Conservation (phyloP, 805 yeast species). For the Trichomonascus vanleenenianus region DNA sequence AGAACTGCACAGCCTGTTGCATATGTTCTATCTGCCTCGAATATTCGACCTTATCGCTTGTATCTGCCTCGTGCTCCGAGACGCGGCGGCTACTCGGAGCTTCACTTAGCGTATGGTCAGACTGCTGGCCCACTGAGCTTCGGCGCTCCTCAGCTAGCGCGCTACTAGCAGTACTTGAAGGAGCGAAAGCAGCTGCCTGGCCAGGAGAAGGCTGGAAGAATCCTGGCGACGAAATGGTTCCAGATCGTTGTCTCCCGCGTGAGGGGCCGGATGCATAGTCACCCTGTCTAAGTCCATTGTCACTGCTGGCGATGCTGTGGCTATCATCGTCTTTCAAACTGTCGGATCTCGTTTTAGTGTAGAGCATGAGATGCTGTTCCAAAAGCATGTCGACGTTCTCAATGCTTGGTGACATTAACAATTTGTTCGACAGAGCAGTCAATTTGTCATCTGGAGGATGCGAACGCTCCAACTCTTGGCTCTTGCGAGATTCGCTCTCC, state of each 20-base stretch:
- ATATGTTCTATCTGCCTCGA: too few species aligned
- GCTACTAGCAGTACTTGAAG: too few species aligned
- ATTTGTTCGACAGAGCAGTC: too few species aligned
- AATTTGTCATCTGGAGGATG: too few species aligned
- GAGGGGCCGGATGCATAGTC: too few species aligned
- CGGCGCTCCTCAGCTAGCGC: too few species aligned
- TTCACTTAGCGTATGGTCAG: not conserved
- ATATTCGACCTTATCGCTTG: not conserved
- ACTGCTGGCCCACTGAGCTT: not conserved
- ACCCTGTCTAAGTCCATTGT: too few species aligned
- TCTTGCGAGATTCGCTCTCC: too few species aligned
- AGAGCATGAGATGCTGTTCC: constrained; percentile 12
- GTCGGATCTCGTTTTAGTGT: constrained; percentile 2
- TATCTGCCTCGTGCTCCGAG: not conserved
- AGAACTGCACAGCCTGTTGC: constrained; percentile 32
- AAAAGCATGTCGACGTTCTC: constrained; percentile 9
- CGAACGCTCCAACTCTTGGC: too few species aligned
- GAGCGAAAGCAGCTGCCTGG: not conserved
- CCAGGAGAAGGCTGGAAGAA: not conserved
- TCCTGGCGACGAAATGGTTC: constrained; percentile 12
- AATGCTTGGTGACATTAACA: too few species aligned
- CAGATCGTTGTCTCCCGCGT: constrained; percentile 6
- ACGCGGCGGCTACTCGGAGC: not conserved
- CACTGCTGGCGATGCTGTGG: too few species aligned
- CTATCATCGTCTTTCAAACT: too few species aligned